Conservation (phyloP, 2,329 filamentous ascomycete species). For the Aureobasidium sp. region DNA sequence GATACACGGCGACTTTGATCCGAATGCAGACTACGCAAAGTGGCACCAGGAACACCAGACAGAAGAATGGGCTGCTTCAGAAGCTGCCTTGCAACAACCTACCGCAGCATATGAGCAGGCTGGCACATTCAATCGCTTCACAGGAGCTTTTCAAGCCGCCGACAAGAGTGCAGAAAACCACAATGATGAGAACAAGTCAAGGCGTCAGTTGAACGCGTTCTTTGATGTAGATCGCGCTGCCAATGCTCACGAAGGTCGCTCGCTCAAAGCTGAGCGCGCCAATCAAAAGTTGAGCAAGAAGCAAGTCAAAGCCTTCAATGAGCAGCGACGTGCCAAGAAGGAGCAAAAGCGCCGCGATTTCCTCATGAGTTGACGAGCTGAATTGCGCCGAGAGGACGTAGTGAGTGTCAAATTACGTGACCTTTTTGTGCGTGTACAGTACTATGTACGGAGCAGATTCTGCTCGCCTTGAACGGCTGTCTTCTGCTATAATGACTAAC, state of each 20-base stretch:
- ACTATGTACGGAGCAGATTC: conserved; percentile 8
- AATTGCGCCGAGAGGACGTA: conserved; percentile 6
- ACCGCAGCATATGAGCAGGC: conserved; percentile 54
- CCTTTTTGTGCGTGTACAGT: conserved; percentile 12
- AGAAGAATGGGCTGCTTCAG: conserved; percentile 18
- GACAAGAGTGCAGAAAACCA: conserved; percentile 66
- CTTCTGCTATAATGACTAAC: conserved; percentile 16
- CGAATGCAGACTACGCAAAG: conserved; percentile 83
- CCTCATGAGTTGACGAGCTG: conserved; percentile 64
- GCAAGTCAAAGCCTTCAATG: conserved; percentile 84
- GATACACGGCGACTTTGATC: conserved; percentile 94
- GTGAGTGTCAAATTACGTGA: conserved; percentile 15
- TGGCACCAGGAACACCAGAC: conserved; percentile 30
- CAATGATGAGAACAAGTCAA: conserved; percentile 80
- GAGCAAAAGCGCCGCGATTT: conserved; percentile 91
- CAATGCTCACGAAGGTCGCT: conserved; percentile 82
- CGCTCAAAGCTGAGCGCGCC: conserved; percentile 82
- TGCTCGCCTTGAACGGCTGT: conserved; percentile 8
- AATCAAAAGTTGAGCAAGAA: conserved; percentile 77
- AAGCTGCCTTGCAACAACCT: conserved; percentile 22
- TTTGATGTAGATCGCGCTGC: conserved; percentile 95
- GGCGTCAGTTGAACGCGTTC: conserved; percentile 83
- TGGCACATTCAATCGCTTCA: conserved; percentile 85
- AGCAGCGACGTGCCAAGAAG: conserved; percentile 82
- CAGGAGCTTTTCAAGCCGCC: conserved; percentile 68